phyloP scores from a whole-genome alignment of 768 basidiomycete genomes.

The Holtermanniella nyarrowii region DNA sequence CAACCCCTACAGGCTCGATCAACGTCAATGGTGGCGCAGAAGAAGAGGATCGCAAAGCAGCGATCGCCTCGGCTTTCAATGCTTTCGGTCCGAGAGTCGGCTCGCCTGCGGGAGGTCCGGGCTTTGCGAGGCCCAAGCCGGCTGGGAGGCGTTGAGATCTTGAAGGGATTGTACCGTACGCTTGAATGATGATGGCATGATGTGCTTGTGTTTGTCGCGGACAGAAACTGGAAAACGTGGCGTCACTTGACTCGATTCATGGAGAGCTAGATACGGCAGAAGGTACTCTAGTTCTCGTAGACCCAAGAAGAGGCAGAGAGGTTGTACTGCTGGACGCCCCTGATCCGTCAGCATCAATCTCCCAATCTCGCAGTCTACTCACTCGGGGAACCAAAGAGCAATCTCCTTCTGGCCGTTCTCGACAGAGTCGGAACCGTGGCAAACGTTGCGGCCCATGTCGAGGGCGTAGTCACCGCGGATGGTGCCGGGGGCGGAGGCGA shows the following conservation, averaged over 20 bases:
- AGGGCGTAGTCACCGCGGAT: slow-evolving; percentile 94
- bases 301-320: slow-evolving; percentile 26
- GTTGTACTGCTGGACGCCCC: slow-evolving; percentile 38
- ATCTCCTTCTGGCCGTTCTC: slow-evolving; percentile 73
- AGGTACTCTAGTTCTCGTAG: slow-evolving; percentile 33
- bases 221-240: no score
- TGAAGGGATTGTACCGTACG: no score
- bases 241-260: no score
- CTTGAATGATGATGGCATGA: no score
- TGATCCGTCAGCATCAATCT: background rate
- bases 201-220: no score
- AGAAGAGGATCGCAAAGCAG: slow-evolving; percentile 25
- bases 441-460: slow-evolving; percentile 58
- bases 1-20: slow-evolving; percentile 10
- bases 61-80: slow-evolving; percentile 30
- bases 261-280: no score
- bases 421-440: slow-evolving; percentile 43
- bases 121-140: slow-evolving; percentile 35
- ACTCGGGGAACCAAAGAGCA: slow-evolving; percentile 53
- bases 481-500: slow-evolving; percentile 75
- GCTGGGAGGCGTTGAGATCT: slow-evolving; percentile 34
- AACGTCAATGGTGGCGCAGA: slow-evolving; percentile 2
- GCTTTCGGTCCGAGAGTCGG: slow-evolving; percentile 37
- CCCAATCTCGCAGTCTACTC: slow-evolving; percentile 6
- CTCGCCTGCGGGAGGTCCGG: slow-evolving; percentile 20